A percentile compares a stretch with the other conserved stretches of the same genome.
phyloP scores from a whole-genome alignment of 2,329 filamentous ascomycete genomes.

The Calonectria multiphialidica region DNA sequence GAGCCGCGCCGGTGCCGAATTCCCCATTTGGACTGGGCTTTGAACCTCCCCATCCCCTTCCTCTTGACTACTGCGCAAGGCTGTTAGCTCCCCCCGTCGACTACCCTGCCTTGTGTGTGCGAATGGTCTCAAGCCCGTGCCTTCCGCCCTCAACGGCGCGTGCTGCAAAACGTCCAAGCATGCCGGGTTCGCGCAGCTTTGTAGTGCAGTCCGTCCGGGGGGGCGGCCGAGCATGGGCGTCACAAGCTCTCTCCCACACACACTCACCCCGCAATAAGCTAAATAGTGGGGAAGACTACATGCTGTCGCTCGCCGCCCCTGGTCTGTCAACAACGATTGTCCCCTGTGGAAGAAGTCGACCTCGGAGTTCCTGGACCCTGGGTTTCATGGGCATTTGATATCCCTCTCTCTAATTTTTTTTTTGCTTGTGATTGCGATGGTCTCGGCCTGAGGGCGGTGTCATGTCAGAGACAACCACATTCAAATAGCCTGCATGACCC shows the following conservation, averaged over 20 bases:
- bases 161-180: not conserved
- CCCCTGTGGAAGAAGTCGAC: slow-evolving; percentile 2
- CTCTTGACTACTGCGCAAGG: not conserved
- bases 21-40: not conserved
- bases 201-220: too few relatives aligned
- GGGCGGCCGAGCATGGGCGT: not conserved
- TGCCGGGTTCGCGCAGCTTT: not conserved
- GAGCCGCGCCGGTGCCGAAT: not conserved
- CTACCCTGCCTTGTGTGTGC: not conserved
- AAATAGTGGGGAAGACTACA: not conserved
- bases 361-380: slow-evolving; percentile 10
- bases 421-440: slow-evolving; percentile 15
- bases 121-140: not conserved
- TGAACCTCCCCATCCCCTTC: not conserved
- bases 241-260: not conserved
- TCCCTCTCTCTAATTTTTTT: not conserved
- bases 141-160: not conserved
- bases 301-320: not conserved
- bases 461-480: not conserved
- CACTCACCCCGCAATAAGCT: slow-evolving; percentile 14
- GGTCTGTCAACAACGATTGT: not conserved
- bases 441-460: not conserved
- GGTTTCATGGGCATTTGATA: not conserved
- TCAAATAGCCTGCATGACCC: not conserved
- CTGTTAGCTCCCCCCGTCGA: not conserved